Percentiles rank a stretch among this genome's conserved stretches.
Conservation (phyloP, 1,139 yeast species). For the Pichia sp. region DNA sequence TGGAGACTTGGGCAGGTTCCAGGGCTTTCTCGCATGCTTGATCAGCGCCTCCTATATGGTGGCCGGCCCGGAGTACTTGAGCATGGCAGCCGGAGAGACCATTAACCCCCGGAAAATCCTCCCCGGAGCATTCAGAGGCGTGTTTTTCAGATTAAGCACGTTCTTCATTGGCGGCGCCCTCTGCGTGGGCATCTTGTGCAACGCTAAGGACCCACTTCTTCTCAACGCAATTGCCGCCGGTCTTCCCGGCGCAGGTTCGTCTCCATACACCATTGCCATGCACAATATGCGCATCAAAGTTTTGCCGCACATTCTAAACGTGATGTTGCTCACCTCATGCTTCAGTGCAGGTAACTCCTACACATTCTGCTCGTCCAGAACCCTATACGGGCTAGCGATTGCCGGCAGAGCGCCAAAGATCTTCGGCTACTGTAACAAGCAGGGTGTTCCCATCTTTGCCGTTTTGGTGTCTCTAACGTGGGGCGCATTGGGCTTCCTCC, state of each 20-base stretch:
- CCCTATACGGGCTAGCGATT: slow-evolving; percentile 56
- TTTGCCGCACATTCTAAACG: slow-evolving; percentile 62
- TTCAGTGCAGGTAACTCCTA: slow-evolving; percentile 74
- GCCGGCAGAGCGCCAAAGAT: slow-evolving; percentile 49
- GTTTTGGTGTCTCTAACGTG: slow-evolving; percentile 33
- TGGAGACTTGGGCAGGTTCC: slow-evolving; percentile 46
- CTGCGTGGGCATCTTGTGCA: slow-evolving; percentile 55
- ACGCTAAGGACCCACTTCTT: slow-evolving; percentile 46
- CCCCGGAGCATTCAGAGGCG: slow-evolving; percentile 76
- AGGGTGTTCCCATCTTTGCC: slow-evolving; percentile 40
- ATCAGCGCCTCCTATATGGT: slow-evolving; percentile 45
- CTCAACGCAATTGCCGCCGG: slow-evolving; percentile 41
- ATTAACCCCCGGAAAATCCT: slow-evolving; percentile 69
- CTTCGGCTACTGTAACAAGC: slow-evolving; percentile 44
- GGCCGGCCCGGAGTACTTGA: slow-evolving; percentile 52
- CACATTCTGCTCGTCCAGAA: slow-evolving; percentile 58
- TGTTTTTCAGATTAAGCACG: slow-evolving; percentile 63
- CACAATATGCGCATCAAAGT: slow-evolving; percentile 46
- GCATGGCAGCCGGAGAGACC: slow-evolving; percentile 54
- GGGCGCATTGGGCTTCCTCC: slow-evolving; percentile 50
- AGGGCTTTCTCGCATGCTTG: slow-evolving; percentile 46
- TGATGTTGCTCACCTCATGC: slow-evolving; percentile 55
- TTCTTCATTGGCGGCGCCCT: slow-evolving; percentile 64
- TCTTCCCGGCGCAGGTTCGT: slow-evolving; percentile 56
- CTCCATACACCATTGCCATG: slow-evolving; percentile 66